These are phyloP conservation scores for Huntiella savannae DNA, from an alignment of 2,329 filamentous ascomycete species.

Conservation along the genomic window DNA sequence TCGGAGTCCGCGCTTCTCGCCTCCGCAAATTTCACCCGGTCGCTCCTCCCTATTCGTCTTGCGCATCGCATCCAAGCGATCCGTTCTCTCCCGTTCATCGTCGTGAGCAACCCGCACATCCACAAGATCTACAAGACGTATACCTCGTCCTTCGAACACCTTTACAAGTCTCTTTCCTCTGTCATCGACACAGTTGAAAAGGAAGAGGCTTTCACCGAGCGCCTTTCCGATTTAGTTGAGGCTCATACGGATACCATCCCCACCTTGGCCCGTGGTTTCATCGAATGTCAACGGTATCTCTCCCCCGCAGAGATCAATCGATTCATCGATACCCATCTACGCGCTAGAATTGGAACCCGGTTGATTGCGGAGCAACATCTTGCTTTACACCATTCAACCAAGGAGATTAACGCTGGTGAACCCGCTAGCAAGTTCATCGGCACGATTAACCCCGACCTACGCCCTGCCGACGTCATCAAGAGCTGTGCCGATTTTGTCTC, in stretches of 20 bases:
- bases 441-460: slow-evolving; percentile 80
- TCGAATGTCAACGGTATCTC: slow-evolving; percentile 87
- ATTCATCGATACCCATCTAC: slow-evolving; percentile 85
- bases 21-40: slow-evolving; percentile 90
- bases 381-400: slow-evolving; percentile 54
- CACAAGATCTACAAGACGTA: slow-evolving; percentile 93
- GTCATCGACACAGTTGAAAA: slow-evolving; percentile 27
- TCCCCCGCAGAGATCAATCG: slow-evolving; percentile 62
- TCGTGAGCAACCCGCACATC: slow-evolving; percentile 94
- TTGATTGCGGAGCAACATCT: slow-evolving; percentile 95
- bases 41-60: slow-evolving; percentile 75
- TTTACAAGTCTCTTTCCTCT: slow-evolving; percentile 15
- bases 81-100: slow-evolving; percentile 87
- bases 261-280: slow-evolving; percentile 74
- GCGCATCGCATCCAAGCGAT: slow-evolving; percentile 87
- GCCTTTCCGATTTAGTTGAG: slow-evolving; percentile 84
- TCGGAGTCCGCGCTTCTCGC: slow-evolving; percentile 61
- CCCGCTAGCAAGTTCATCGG: slow-evolving; percentile 49
- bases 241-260: slow-evolving; percentile 92
- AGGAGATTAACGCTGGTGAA: slow-evolving; percentile 34
- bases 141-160: slow-evolving; percentile 64
- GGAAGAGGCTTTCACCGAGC: slow-evolving; percentile 77
- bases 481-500: slow-evolving; percentile 78
- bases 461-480: slow-evolving; percentile 63
- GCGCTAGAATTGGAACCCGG: slow-evolving; percentile 81